A percentile compares a stretch with the other conserved stretches of the same genome.
phyloP scores from a whole-genome alignment of 345 rosid genomes.

The Ailanthus altissimus region DNA sequence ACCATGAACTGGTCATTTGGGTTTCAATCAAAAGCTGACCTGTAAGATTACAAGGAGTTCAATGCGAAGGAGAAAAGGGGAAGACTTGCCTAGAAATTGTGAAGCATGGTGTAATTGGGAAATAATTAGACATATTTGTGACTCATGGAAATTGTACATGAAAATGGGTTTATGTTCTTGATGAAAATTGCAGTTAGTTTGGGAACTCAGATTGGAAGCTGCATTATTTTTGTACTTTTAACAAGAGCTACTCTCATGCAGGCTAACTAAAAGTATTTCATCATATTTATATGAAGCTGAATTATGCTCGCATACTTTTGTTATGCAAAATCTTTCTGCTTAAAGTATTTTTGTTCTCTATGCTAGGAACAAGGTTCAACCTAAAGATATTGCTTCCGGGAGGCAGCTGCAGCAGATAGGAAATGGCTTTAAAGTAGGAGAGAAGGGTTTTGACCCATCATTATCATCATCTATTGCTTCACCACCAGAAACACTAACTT shows the following conservation, averaged over 20 bases:
- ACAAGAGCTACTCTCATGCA: too few species aligned
- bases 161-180: too few species aligned
- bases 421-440: conserved; percentile 6
- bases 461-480: conserved; percentile 21
- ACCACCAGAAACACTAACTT: conserved; percentile 27
- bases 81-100: not conserved
- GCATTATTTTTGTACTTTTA: too few species aligned
- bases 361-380: conserved; percentile 37
- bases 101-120: too few species aligned
- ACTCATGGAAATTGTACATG: too few species aligned
- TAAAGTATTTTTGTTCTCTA: not conserved
- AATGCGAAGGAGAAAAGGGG: not conserved
- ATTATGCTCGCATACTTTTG: not conserved
- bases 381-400: conserved; percentile 33
- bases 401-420: conserved; percentile 40
- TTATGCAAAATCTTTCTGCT: not conserved
- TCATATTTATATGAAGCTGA: not conserved
- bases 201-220: too few species aligned
- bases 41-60: not conserved
- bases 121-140: too few species aligned
- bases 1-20: not conserved
- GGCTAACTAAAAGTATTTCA: conserved; percentile 2
- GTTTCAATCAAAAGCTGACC: not conserved
- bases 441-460: conserved; percentile 18
- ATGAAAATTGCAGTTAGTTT: too few species aligned